A percentile compares a stretch with the other conserved stretches of the same genome.
Evolutionary conservation across 192 early-diverging fungal genomes (phyloP).

Genomic region (Allomyces macrogynus): DNA sequence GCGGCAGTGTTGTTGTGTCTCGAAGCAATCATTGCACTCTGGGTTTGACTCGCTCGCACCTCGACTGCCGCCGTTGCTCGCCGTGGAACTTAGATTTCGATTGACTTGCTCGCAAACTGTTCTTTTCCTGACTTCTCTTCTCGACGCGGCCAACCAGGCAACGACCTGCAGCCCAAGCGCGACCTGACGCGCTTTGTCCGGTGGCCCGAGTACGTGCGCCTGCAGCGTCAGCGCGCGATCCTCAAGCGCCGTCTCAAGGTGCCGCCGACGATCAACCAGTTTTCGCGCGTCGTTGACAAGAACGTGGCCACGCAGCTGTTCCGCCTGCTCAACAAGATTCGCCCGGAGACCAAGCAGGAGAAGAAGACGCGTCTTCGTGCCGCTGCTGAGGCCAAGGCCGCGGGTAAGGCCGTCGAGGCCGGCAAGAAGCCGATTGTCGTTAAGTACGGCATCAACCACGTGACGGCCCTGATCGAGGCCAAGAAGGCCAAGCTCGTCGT

Average conservation of each 20-base stretch:
- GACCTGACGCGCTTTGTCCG: slow-evolving; percentile 94
- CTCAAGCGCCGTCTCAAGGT: slow-evolving; percentile 97
- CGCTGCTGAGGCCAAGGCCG: slow-evolving; percentile 73
- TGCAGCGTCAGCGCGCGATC: slow-evolving; percentile 97
- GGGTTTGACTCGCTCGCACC: too few relatives aligned
- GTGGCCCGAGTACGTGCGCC: slow-evolving; percentile 97
- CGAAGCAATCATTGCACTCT: too few relatives aligned
- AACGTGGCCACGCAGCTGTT: slow-evolving; percentile 97
- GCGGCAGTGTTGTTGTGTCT: too few relatives aligned
- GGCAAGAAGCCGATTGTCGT: slow-evolving; percentile 85
- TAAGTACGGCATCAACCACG: slow-evolving; percentile 99
- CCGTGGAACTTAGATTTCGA: background rate
- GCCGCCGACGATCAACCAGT: slow-evolving; percentile 98
- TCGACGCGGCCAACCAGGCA: slow-evolving; percentile 25
- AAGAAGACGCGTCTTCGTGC: slow-evolving; percentile 82
- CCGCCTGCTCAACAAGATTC: slow-evolving; percentile 98
- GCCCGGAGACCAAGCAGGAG: slow-evolving; percentile 90
- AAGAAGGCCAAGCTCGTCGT: slow-evolving; percentile 98
- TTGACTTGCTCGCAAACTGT: background rate
- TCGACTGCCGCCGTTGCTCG: too few relatives aligned
- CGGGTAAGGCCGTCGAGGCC: slow-evolving; percentile 62
- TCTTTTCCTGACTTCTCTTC: background rate
- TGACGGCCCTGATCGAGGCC: slow-evolving; percentile 89
- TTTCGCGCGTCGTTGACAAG: slow-evolving; percentile 92
- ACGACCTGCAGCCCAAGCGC: slow-evolving; percentile 87